Base-by-base conservation (phyloP, 805 yeast genomes). In the Lachancea fermentati region DNA sequence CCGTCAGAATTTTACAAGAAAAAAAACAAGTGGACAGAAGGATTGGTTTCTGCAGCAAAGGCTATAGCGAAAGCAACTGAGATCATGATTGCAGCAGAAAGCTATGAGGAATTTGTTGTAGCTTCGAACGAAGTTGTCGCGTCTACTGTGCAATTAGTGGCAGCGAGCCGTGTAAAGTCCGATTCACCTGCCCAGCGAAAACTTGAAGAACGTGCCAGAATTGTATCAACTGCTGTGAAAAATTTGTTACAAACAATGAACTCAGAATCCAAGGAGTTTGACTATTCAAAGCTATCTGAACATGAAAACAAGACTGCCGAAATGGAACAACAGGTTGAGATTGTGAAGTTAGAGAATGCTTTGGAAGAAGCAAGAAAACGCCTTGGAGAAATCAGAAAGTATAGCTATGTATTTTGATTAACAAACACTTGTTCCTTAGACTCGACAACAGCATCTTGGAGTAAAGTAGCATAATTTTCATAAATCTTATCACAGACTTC, bases 261-360 rank as follows among this genome's bases (percentile, higher is more conserved):
- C 2, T 66, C 63, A 31, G 70, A 66, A 4, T 64, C 68, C 18
- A 69, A 68, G 26, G 47, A 48, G 36, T n/a, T 48, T 9, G 94
- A 88, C 58, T 83, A 79, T 56, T 69, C 84, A 16, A 75, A 73
- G 52, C 62, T 85, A 42, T 71, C 85, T 6, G 74, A 84, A 22
- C 85, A 84, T 57, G 95, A 86, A 60, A 86, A 85, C 52, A 84
- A 82, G 62, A 83, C 94, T 0, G 75, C 77, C 16, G 93, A 88
- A 52, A 85, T 87, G 95, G 95, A 86, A 57, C 95, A 86, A 61
- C 96, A 87, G 60, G 95, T 87, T 5, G 89, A 85, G 57, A 87
- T 88, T 37, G 69, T 87, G 62, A 85, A 84, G 60, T 68, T 87
- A 41, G 96, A 87, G 54, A 84, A 84, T 51, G 75, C 82, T 34